Conservation (phyloP, 2,329 filamentous ascomycete species). For the Aspergillus awamori region DNA sequence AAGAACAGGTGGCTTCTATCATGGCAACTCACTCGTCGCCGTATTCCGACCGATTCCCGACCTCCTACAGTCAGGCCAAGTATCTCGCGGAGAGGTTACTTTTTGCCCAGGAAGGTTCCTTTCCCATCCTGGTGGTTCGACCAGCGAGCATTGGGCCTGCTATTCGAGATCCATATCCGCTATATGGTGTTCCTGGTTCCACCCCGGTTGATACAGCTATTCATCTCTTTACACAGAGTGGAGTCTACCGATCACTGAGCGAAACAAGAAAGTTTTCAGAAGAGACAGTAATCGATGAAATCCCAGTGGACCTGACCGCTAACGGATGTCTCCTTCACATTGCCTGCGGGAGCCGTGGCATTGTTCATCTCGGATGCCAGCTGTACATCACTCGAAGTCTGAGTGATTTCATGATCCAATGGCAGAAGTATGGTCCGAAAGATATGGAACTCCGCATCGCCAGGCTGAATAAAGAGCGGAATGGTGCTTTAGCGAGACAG, state of each 20-base stretch:
- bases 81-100: constrained; percentile 21
- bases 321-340: constrained; percentile 23
- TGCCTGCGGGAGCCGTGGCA: constrained; percentile 12
- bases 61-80: constrained; percentile 20
- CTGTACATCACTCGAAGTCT: neutral
- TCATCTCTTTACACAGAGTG: neutral
- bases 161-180: constrained; percentile 19
- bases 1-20: constrained; percentile 3
- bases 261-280: neutral
- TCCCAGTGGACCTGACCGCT: constrained; percentile 24
- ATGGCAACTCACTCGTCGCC: too few species aligned
- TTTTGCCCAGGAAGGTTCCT: neutral
- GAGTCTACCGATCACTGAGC: neutral
- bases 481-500: too few species aligned
- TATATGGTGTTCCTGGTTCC: constrained; percentile 21
- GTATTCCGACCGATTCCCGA: too few species aligned
- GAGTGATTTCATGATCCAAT: neutral
- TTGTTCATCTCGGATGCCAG: constrained; percentile 17
- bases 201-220: constrained; percentile 15
- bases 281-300: constrained; percentile 17
- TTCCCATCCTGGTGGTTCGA: constrained; percentile 20
- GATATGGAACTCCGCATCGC: too few species aligned
- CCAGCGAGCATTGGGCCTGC: constrained; percentile 23
- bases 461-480: too few species aligned
- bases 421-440: too few species aligned